Evolutionary conservation across 1,139 yeast species (phyloP), one percentile per base, ranked within the genome.

Genomic region (Yamadazyma sp.): DNA sequence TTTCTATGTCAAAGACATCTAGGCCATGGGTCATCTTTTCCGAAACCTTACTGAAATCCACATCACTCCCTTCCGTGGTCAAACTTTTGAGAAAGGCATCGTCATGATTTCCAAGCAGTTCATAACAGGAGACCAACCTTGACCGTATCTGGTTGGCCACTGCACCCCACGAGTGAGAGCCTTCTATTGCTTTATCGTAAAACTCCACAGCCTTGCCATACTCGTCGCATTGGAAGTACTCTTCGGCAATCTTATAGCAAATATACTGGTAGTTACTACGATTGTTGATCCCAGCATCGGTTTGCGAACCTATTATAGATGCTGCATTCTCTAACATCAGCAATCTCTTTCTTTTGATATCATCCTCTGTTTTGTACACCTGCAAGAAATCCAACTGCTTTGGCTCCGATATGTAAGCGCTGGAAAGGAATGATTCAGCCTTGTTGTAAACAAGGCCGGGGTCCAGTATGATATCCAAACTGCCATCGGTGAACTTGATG

Each of bases 181-280:
- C 34, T 2, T 30, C 25, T 2, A 40, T 15, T 2, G 41, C 24
- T 17, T 36, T 31, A 11, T 66, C 62, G 43, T 61, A 77, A 39
- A 59, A 62, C 30, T 63, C 63, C 3, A 65, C 55, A 0, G 86
- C 78, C 45, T 62, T 61, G 2, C 64, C 37, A 24, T 24, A 39
- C 3, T 33, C 25, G 2, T 37, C 33, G 4, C 45, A 37, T 0
- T 46, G 43, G 33, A 54, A 65, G 47, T 69, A 64, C 38, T 69
- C 73, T 39, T 77, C 78, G 1, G 75, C 87, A 7, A 79, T 53
- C 42, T 72, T 66, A 59, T 69, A 78, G 47, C 71, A 66, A 3
- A 77, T 56, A 47, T 67, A 75, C 16, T 40, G 32, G 4, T 26
- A 20, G 14, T 23, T 28, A 8, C 28, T 12, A 17, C n/a, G 5